phyloP scores from a whole-genome alignment of 805 yeast genomes.

The Debaryomyces castellii region DNA sequence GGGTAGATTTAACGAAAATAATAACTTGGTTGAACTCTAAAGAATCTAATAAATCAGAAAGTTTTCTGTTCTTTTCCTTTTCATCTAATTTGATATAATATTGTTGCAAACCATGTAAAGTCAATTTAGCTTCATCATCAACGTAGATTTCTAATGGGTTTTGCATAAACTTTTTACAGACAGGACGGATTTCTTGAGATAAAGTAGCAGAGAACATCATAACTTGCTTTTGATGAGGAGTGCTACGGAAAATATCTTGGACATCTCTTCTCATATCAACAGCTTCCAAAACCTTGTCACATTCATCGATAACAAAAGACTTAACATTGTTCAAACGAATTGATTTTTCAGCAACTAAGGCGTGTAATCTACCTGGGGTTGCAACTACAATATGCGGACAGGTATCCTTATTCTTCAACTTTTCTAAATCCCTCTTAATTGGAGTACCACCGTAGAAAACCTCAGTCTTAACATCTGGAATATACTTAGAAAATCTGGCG shows the following conservation, averaged over 20 bases:
- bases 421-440: slow-evolving; percentile 79
- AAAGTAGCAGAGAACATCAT: slow-evolving; percentile 99
- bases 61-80: slow-evolving; percentile 87
- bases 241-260: slow-evolving; percentile 94
- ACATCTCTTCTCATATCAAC: slow-evolving; percentile 97
- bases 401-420: slow-evolving; percentile 86
- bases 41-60: slow-evolving; percentile 88
- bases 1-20: slow-evolving; percentile 88
- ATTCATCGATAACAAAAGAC: slow-evolving; percentile 95
- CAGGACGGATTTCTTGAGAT: slow-evolving; percentile 90
- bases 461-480: slow-evolving; percentile 96
- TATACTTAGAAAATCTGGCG: slow-evolving; percentile 94
- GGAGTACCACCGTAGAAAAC: slow-evolving; percentile 97
- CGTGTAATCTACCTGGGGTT: slow-evolving; percentile 97
- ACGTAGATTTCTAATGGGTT: slow-evolving; percentile 96
- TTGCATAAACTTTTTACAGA: slow-evolving; percentile 97
- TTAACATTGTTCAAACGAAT: slow-evolving; percentile 85
- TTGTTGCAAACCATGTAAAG: slow-evolving; percentile 97
- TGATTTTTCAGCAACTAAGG: slow-evolving; percentile 87
- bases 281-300: slow-evolving; percentile 94
- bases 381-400: slow-evolving; percentile 97
- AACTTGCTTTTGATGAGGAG: slow-evolving; percentile 98
- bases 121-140: slow-evolving; percentile 95
- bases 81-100: slow-evolving; percentile 88
- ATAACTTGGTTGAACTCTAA: slow-evolving; percentile 98